Evolutionary conservation across 2,329 filamentous ascomycete species (phyloP).

Genomic region (Venturia carpophila): DNA sequence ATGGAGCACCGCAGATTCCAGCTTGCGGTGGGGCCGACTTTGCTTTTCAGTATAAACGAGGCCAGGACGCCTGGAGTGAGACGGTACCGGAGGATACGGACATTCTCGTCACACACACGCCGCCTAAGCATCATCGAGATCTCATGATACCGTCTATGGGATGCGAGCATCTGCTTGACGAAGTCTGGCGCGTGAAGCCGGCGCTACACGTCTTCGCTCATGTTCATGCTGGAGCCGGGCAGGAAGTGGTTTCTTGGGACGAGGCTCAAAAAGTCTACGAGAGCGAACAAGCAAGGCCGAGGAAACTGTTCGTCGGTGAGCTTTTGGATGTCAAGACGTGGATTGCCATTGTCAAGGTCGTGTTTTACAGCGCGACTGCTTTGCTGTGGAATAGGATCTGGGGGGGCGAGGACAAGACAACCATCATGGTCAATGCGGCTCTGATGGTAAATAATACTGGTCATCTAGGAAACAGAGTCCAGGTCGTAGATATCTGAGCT

Average conservation of each 20-base stretch:
- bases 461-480: constrained; percentile 40
- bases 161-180: constrained; percentile 60
- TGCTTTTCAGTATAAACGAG: constrained; percentile 67
- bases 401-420: constrained; percentile 45
- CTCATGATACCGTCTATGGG: constrained; percentile 55
- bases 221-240: constrained; percentile 67
- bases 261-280: constrained; percentile 65
- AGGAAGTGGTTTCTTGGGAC: constrained; percentile 66
- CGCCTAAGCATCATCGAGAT: constrained; percentile 64
- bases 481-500: constrained; percentile 33
- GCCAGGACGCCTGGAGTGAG: constrained; percentile 61
- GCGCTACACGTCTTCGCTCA: constrained; percentile 78
- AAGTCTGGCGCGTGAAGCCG: constrained; percentile 68
- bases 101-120: constrained; percentile 73
- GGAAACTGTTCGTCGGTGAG: constrained; percentile 32
- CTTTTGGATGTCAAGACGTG: constrained; percentile 37
- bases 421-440: constrained; percentile 54
- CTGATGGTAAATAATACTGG: constrained; percentile 44
- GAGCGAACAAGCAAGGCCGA: constrained; percentile 43
- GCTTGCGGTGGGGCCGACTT: constrained; percentile 62
- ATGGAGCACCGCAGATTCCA: constrained; percentile 76
- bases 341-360: constrained; percentile 44
- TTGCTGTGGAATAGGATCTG: constrained; percentile 55
- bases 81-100: constrained; percentile 66
- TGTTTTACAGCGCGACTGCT: constrained; percentile 46